These are phyloP conservation scores for Macrophomina phaseolina DNA, from an alignment of 2,329 filamentous ascomycete species.

Conservation along the genomic window DNA sequence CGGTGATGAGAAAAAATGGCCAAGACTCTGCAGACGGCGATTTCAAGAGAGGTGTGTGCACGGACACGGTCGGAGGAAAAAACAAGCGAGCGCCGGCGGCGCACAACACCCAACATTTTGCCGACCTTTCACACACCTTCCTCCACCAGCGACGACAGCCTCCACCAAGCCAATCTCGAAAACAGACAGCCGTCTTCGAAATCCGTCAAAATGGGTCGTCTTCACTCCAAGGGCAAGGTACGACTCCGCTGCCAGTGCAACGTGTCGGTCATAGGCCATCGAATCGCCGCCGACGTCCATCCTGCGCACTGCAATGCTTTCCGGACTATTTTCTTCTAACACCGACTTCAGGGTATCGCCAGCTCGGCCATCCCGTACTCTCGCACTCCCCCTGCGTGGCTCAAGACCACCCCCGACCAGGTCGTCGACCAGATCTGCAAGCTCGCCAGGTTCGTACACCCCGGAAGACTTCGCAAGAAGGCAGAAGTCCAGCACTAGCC, in stretches of 20 bases:
- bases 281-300: background rate
- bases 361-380: constrained; percentile 96
- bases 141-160: constrained; percentile 25
- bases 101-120: constrained; percentile 24
- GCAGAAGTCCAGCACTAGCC: background rate
- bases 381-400: constrained; percentile 88
- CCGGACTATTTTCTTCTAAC: background rate
- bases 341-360: constrained; percentile 90
- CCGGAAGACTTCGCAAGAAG: background rate
- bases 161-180: constrained; percentile 34
- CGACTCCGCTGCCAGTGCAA: background rate
- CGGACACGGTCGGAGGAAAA: constrained; percentile 16
- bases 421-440: constrained; percentile 99
- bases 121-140: constrained; percentile 24
- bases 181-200: constrained; percentile 25
- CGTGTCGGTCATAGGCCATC: background rate
- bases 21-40: background rate
- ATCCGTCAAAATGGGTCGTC: constrained; percentile 80
- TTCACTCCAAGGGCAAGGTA: constrained; percentile 78
- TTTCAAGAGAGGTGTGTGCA: constrained; percentile 12
- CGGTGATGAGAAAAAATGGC: background rate
- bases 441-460: constrained; percentile 64
- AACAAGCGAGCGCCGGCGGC: constrained; percentile 34
- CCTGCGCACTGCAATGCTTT: background rate
- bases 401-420: constrained; percentile 98